Conservation (phyloP, 805 yeast species). For the Ogataea philodendri region DNA sequence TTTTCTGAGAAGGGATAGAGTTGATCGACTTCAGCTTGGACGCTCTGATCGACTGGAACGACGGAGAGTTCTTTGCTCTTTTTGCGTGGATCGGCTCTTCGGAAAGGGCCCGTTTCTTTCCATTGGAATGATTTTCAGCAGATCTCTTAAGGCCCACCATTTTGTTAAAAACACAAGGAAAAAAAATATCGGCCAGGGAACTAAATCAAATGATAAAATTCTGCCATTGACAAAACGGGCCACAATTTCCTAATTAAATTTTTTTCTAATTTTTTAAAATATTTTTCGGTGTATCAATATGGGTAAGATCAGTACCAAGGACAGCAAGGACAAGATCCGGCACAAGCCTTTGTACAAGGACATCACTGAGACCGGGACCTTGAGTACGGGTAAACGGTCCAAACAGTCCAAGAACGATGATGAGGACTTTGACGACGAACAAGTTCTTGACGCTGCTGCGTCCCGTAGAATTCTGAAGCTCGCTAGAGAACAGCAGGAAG, state of each 20-base stretch:
- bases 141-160: slow-evolving; percentile 45
- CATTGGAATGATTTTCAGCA: slow-evolving; percentile 13
- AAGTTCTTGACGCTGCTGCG: slow-evolving; percentile 72
- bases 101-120: slow-evolving; percentile 23
- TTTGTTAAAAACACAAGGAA: slow-evolving; percentile 4
- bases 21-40: slow-evolving; percentile 50
- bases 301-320: slow-evolving; percentile 64
- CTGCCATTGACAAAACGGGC: slow-evolving; percentile 14
- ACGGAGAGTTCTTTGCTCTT: slow-evolving; percentile 36
- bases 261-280: slow-evolving; percentile 13
- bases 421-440: slow-evolving; percentile 53
- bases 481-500: slow-evolving; percentile 93
- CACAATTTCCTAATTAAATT: slow-evolving; percentile 11
- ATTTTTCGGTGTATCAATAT: slow-evolving; percentile 32
- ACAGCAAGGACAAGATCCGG: slow-evolving; percentile 55
- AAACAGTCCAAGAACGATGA: slow-evolving; percentile 33
- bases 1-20: slow-evolving; percentile 35
- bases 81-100: slow-evolving; percentile 30
- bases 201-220: slow-evolving; percentile 1
- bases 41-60: slow-evolving; percentile 46
- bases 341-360: slow-evolving; percentile 83
- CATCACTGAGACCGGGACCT: slow-evolving; percentile 70
- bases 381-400: slow-evolving; percentile 42
- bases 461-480: slow-evolving; percentile 84
- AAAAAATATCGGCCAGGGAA: slow-evolving; percentile 2